Evolutionary conservation across 352 stramenopile species (phyloP).

Genomic region (Phytophthora syringae): DNA sequence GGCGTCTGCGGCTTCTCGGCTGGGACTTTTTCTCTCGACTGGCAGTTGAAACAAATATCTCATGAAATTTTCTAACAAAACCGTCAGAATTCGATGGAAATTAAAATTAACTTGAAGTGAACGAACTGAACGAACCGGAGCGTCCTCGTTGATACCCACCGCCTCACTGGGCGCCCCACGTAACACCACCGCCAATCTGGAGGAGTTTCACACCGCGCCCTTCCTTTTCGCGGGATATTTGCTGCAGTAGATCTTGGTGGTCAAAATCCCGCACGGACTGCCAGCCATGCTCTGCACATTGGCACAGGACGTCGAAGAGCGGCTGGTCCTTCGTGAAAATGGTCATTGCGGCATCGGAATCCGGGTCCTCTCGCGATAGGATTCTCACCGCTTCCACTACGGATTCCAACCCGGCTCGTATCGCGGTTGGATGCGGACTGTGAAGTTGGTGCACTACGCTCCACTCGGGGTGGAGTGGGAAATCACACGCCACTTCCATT

Average conservation of each 20-base stretch:
- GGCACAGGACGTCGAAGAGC: background rate
- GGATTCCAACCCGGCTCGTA: background rate
- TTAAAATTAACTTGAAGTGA: too few species aligned
- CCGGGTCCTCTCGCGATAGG: background rate
- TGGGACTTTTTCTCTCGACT: background rate
- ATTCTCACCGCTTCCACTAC: background rate
- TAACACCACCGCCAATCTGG: background rate
- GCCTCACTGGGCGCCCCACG: background rate
- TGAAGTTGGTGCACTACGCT: background rate
- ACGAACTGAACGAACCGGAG: too few species aligned
- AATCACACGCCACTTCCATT: background rate
- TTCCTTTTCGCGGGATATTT: background rate
- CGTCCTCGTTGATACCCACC: too few species aligned
- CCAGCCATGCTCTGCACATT: background rate
- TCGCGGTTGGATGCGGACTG: background rate
- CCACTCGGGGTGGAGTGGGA: background rate
- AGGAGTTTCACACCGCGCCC: background rate
- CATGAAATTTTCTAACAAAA: too few species aligned
- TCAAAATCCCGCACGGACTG: background rate
- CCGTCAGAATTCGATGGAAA: too few species aligned
- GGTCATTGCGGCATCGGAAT: background rate
- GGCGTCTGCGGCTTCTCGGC: slow-evolving; percentile 25
- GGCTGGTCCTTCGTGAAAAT: slow-evolving; percentile 1
- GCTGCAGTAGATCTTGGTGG: background rate
- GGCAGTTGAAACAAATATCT: slow-evolving; percentile 22